Evolutionary conservation across 768 basidiomycete genomes (phyloP).

Genomic region (Termitomyces sp.): DNA sequence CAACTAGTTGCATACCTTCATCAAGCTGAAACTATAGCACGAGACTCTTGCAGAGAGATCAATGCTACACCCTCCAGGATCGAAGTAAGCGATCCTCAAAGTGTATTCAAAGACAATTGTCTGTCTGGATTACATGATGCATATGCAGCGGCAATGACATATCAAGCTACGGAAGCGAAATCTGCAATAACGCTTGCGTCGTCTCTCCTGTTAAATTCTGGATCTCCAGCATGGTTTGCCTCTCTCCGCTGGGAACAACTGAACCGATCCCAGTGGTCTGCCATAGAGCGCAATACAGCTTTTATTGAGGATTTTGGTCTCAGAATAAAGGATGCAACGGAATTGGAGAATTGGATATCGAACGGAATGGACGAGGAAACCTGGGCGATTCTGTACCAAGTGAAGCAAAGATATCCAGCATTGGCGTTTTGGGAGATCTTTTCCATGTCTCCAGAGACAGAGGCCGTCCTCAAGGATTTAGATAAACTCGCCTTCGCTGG

Average conservation of each 20-base stretch:
- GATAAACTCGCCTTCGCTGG: background rate
- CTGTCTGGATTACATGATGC: background rate
- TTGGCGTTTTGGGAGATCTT: constrained; percentile 8
- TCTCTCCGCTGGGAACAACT: background rate
- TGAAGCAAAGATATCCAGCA: background rate
- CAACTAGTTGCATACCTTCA: background rate
- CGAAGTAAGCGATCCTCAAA: background rate
- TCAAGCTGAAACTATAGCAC: background rate
- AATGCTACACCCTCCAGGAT: background rate
- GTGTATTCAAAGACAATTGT: too few species aligned
- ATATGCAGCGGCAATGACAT: background rate
- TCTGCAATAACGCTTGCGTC: background rate
- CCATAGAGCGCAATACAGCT: background rate
- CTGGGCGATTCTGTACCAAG: background rate
- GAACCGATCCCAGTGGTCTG: constrained; percentile 1
- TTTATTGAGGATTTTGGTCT: constrained; percentile 4
- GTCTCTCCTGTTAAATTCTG: background rate
- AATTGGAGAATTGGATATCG: background rate
- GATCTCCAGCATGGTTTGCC: background rate
- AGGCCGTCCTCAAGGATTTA: background rate
- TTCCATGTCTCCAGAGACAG: background rate
- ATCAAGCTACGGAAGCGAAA: background rate
- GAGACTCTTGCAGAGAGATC: background rate
- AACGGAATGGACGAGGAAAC: background rate
- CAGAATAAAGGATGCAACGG: background rate